Base-by-base conservation (phyloP, 176 grass and related monocot genomes). In the Phyllostachys edulis region DNA sequence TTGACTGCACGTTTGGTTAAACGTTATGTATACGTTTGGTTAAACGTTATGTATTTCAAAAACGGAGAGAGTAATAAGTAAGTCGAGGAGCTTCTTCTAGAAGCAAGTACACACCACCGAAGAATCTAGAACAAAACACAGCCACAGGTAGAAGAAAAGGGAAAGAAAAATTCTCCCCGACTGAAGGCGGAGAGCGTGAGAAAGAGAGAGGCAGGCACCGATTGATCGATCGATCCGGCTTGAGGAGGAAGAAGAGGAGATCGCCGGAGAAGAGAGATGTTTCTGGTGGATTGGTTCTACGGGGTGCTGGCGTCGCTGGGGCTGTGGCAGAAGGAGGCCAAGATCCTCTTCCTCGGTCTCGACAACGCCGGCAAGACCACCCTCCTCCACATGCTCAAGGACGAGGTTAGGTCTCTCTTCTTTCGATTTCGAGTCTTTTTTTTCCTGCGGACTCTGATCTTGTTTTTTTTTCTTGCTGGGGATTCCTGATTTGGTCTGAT, bases 281-380 rank as follows among this genome's bases (percentile, higher is more conserved):
- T 90, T 54, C 74, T 87, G 18, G 89, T 90, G 67, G 84, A 87
- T 63, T 90, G 89, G 89, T 90, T 90, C 68, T 90, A 90, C 51
- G 89, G 89, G 73, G 89, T 90, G 80, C 84, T 90, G 59, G 89
- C 89, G 21, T 87, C 89, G 73, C 89, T 90, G 40, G 89, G 89
- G 49, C 80, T 90, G 59, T 90, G 89, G 89, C 89, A 90, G n/a
- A n/a, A n/a, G 80, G 87, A 90, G 67, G 89, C 10, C 44, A 12
- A 46, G 2, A 46, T 46, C 44, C 44, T 46, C 44, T 46, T 46
- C 44, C 44, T 46, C 44, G 44, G 44, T 7, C 44, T 46, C 9
- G 44, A 46, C 9, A 46, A 46, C 10, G 44, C 44, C 44, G 44
- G 9, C 44, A 46, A 46, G 44, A 11, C 44, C 44, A 46, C 44